Base-by-base conservation (phyloP, 768 basidiomycete genomes). In the Boletus coccyginus region DNA sequence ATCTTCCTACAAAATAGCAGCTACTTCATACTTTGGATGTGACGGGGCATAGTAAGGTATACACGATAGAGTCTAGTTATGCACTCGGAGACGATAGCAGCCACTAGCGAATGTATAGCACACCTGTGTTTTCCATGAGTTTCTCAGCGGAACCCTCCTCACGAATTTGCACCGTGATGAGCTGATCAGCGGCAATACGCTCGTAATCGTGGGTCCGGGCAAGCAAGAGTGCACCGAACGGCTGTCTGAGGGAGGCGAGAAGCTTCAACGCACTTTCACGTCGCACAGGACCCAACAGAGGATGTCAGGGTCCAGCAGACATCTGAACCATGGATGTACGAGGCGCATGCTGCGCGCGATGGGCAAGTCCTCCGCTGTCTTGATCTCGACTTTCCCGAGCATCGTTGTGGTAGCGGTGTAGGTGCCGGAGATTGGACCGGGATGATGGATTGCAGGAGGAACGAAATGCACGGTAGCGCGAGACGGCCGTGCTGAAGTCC, bases 211-310 rank as follows among this genome's bases (percentile, higher is more conserved):
- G 36, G 24, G 56, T 40, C n/a, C 9, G 35, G 9, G 40, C 47
- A 19, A 64, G 46, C 29, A 64, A 49, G 39, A 65, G 56, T 7
- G 63, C 56, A 3, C 59, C 63, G 35, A 64, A 65, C 1, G 53
- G 62, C 21, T 57, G 50, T 43, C 33, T 51, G 5, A 62, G 52
- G 4, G 40, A 47, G 2, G 52, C 44, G 17, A 65, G 32, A 10
- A 64, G 45, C 45, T 27, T 46, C 5, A 50, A 29, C 24, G 62
- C 55, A 16, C 40, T 48, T 11, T 52, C 46, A 3, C 27, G 48
- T 2, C 38, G 45, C 16, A 32, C 47, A 27, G 53, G 31, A 0
- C 43, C 40, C 17, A 32, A 42, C 43, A 52, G 33, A 31, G 59
- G 24, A 11, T 55, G 7, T 36, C 50, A 24, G 55, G 46, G 14